Evolutionary conservation across 129 eudicot species (phyloP).

Genomic region (Chrysanthemum seticuspe): DNA sequence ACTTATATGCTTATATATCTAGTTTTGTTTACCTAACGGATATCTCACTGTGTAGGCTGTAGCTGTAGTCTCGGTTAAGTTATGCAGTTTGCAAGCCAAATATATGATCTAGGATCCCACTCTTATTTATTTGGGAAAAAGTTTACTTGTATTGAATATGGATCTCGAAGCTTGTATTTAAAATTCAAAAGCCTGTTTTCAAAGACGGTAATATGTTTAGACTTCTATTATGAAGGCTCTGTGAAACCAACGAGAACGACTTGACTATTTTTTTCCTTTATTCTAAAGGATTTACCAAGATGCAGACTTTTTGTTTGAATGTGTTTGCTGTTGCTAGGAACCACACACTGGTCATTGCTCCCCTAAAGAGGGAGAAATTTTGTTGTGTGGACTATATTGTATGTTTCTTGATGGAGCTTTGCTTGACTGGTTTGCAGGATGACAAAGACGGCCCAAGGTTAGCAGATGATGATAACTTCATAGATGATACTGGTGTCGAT

Average conservation of each 20-base stretch:
- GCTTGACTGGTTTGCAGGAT: constrained; percentile 46
- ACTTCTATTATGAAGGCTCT: constrained; percentile 1
- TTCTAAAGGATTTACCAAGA: neutral
- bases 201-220: too few relatives aligned
- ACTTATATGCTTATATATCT: neutral
- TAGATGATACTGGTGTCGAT: constrained; percentile 89
- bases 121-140: neutral
- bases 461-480: constrained; percentile 86
- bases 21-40: neutral
- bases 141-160: neutral
- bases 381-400: neutral
- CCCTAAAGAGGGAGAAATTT: neutral
- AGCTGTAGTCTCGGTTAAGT: neutral
- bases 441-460: constrained; percentile 71
- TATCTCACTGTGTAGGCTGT: neutral
- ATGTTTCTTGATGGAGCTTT: constrained; percentile 8
- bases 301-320: neutral
- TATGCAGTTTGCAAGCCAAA: constrained; percentile 8
- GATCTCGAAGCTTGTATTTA: too few relatives aligned
- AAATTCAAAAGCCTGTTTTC: too few relatives aligned
- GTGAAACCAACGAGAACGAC: constrained; percentile 2
- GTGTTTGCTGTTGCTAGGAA: constrained; percentile 13
- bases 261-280: neutral
- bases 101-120: neutral
- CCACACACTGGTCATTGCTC: neutral